Percentiles rank a stretch among this genome's conserved stretches.
phyloP scores from a whole-genome alignment of 1,139 yeast genomes.

The Hansenula lynferdii region DNA sequence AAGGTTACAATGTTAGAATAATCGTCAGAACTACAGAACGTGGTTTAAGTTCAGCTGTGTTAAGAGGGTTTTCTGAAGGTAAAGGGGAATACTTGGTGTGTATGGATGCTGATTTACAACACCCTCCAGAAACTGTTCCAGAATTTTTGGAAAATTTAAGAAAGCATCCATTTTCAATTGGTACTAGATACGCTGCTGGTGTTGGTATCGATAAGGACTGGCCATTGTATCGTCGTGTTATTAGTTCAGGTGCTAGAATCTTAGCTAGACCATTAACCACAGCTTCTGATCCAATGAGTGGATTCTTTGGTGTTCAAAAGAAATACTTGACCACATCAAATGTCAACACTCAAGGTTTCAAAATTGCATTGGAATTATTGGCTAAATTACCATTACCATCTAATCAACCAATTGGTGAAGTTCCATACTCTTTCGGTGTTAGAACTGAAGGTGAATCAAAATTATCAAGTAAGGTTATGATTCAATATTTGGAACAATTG shows the following conservation, averaged over 20 bases:
- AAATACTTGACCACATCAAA: slow-evolving; percentile 31
- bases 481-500: slow-evolving; percentile 37
- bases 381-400: slow-evolving; percentile 38
- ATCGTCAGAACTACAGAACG: slow-evolving; percentile 42
- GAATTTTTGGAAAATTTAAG: slow-evolving; percentile 32
- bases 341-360: slow-evolving; percentile 39
- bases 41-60: slow-evolving; percentile 41
- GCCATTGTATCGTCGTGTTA: slow-evolving; percentile 42
- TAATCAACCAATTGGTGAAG: slow-evolving; percentile 33
- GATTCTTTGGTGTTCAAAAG: slow-evolving; percentile 41
- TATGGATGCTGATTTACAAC: slow-evolving; percentile 47
- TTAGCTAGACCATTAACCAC: slow-evolving; percentile 40
- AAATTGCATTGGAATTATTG: slow-evolving; percentile 39
- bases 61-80: slow-evolving; percentile 38
- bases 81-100: slow-evolving; percentile 39
- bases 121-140: slow-evolving; percentile 44
- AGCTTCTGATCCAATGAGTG: slow-evolving; percentile 45
- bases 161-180: slow-evolving; percentile 36
- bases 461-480: slow-evolving; percentile 39
- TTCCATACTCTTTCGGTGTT: slow-evolving; percentile 44
- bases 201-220: slow-evolving; percentile 45
- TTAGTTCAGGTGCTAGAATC: slow-evolving; percentile 39
- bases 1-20: slow-evolving; percentile 39
- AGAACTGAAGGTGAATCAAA: slow-evolving; percentile 46
- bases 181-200: slow-evolving; percentile 44